phyloP scores from a whole-genome alignment of 2,329 filamentous ascomycete species.

The Ascochyta koolunga region DNA sequence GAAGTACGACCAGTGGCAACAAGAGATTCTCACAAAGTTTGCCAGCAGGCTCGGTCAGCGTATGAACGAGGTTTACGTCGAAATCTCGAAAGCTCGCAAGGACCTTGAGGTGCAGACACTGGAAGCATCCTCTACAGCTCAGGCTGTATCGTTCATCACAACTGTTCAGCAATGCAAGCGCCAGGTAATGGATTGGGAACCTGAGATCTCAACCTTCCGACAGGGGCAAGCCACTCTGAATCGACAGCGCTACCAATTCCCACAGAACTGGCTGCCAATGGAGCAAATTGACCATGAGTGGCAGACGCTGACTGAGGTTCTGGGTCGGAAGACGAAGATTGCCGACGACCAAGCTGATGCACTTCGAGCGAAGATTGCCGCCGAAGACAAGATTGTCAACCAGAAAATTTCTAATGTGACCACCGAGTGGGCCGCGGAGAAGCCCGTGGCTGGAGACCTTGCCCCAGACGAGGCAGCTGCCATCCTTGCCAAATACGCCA shows the following conservation, averaged over 20 bases:
- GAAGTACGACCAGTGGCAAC: constrained; percentile 99
- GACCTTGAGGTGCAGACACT: constrained; percentile 91
- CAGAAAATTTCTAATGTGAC: constrained; percentile 88
- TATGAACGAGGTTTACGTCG: constrained; percentile 89
- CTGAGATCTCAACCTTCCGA: constrained; percentile 93
- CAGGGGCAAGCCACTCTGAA: constrained; percentile 92
- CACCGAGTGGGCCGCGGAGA: constrained; percentile 91
- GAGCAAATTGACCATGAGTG: constrained; percentile 97
- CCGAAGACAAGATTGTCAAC: constrained; percentile 89
- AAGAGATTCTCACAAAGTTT: constrained; percentile 94
- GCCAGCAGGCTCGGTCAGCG: constrained; percentile 84
- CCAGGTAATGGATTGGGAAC: constrained; percentile 91
- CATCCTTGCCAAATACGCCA: constrained; percentile 82
- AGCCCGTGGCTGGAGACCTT: constrained; percentile 93
- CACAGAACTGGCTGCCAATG: constrained; percentile 91
- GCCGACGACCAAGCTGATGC: constrained; percentile 97
- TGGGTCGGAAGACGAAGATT: constrained; percentile 90
- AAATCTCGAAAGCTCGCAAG: constrained; percentile 87
- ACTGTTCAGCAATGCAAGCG: constrained; percentile 95
- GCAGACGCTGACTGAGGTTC: constrained; percentile 88
- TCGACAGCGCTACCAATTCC: constrained; percentile 92
- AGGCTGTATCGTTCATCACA: constrained; percentile 98
- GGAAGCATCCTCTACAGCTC: constrained; percentile 92
- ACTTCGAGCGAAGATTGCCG: constrained; percentile 89
- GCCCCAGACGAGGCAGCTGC: constrained; percentile 86